A percentile compares a stretch with the other conserved stretches of the same genome.
phyloP scores from a whole-genome alignment of 371 early-diverging fungal genomes.

The Mortierella sp. region DNA sequence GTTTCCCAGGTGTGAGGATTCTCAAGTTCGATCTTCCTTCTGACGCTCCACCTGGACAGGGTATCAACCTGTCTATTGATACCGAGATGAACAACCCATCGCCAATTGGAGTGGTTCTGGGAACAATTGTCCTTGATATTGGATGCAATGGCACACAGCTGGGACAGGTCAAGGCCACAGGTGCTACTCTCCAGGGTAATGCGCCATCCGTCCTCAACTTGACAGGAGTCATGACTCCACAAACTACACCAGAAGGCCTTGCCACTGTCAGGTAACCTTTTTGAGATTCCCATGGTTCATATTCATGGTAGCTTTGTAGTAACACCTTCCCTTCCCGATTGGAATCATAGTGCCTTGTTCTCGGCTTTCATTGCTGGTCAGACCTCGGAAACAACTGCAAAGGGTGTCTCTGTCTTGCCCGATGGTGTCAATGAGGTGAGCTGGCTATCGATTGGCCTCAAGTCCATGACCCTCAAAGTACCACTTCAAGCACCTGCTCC shows the following conservation, averaged over 20 bases:
- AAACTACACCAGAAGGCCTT: conserved; percentile 33
- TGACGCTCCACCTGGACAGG: conserved; percentile 35
- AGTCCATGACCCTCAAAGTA: conserved; percentile 29
- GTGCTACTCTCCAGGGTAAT: conserved; percentile 17
- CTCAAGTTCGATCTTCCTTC: conserved; percentile 37
- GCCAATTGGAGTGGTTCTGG: conserved; percentile 42
- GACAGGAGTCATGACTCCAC: conserved; percentile 24
- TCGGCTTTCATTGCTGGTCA: conserved; percentile 30
- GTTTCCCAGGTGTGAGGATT: conserved; percentile 37
- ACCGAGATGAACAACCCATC: conserved; percentile 37
- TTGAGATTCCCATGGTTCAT: too few relatives aligned
- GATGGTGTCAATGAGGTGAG: conserved; percentile 27
- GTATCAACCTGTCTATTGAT: conserved; percentile 30
- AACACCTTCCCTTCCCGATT: too few relatives aligned
- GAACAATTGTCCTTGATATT: conserved; percentile 34
- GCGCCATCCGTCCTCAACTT: conserved; percentile 18
- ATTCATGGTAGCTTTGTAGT: too few relatives aligned
- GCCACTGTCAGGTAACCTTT: conserved; percentile 26
- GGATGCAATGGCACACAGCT: conserved; percentile 28
- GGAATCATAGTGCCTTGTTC: too few relatives aligned
- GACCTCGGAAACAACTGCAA: conserved; percentile 24
- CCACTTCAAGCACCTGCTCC: conserved; percentile 32
- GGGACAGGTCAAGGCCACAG: conserved; percentile 29
- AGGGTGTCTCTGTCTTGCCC: conserved; percentile 40
- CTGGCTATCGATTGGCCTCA: conserved; percentile 36